Evolutionary conservation across 2,329 filamentous ascomycete species (phyloP).

Genomic region (Trichophyton verrucosum): DNA sequence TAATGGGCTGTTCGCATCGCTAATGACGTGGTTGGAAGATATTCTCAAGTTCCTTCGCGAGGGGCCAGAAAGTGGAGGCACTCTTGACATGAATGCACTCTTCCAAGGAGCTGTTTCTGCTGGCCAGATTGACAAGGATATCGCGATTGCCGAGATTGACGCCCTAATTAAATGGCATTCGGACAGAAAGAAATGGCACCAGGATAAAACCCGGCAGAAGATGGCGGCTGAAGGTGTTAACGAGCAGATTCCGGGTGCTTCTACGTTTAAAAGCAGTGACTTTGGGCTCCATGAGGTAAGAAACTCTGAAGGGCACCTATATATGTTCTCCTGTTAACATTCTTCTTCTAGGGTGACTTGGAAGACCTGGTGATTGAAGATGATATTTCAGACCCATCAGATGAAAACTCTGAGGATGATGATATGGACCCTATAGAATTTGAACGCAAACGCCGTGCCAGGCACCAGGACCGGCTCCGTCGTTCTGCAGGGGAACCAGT

Average conservation of each 20-base stretch:
- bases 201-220: slow-evolving; percentile 95
- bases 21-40: slow-evolving; percentile 95
- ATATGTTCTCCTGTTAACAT: not conserved
- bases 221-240: slow-evolving; percentile 68
- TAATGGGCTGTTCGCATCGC: slow-evolving; percentile 85
- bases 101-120: slow-evolving; percentile 66
- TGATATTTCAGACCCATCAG: slow-evolving; percentile 50
- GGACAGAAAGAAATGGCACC: slow-evolving; percentile 92
- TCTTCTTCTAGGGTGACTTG: slow-evolving; percentile 48
- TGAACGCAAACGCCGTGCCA: slow-evolving; percentile 64
- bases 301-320: not conserved
- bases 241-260: slow-evolving; percentile 37
- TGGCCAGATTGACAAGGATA: slow-evolving; percentile 55
- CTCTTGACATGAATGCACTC: slow-evolving; percentile 85
- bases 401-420: slow-evolving; percentile 60
- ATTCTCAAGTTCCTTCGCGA: slow-evolving; percentile 87
- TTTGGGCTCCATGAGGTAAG: slow-evolving; percentile 74
- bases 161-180: slow-evolving; percentile 85
- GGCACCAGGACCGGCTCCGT: slow-evolving; percentile 63
- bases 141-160: slow-evolving; percentile 70
- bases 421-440: slow-evolving; percentile 77
- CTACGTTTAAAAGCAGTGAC: slow-evolving; percentile 61
- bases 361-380: slow-evolving; percentile 76
- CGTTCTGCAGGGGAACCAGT: slow-evolving; percentile 69
- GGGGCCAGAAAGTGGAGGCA: slow-evolving; percentile 64